These are phyloP conservation scores for Colletotrichum cordylinicola DNA, from an alignment of 2,329 filamentous ascomycete species.

Conservation along the genomic window DNA sequence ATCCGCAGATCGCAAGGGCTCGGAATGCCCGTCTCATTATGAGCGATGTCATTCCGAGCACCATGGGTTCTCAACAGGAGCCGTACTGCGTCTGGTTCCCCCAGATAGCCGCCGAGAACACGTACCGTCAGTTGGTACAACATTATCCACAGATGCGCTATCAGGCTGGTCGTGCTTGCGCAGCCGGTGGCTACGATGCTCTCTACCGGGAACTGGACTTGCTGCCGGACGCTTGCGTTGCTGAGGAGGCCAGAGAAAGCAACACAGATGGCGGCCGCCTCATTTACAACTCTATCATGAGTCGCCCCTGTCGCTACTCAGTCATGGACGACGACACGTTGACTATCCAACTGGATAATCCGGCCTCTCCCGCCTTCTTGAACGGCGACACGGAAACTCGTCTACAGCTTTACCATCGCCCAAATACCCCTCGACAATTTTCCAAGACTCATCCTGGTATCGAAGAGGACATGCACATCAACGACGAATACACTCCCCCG, in stretches of 20 bases:
- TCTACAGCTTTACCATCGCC: not conserved
- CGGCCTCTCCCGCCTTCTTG: conserved; percentile 23
- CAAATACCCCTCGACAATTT: not conserved
- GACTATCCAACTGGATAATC: conserved; percentile 23
- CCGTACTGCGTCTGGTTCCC: conserved; percentile 34
- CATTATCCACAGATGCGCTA: conserved; percentile 40
- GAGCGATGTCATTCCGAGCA: conserved; percentile 33
- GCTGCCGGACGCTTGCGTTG: conserved; percentile 38
- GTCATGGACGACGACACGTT: conserved; percentile 42
- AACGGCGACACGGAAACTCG: conserved; percentile 41
- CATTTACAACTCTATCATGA: conserved; percentile 40
- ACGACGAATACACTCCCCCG: not conserved
- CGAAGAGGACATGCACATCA: not conserved
- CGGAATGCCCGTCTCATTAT: conserved; percentile 28
- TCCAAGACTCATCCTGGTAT: not conserved
- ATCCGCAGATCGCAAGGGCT: not conserved
- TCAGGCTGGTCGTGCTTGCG: conserved; percentile 42
- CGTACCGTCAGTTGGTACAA: conserved; percentile 35
- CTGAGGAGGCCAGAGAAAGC: conserved; percentile 40
- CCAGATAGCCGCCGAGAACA: not conserved
- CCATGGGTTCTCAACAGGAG: conserved; percentile 23
- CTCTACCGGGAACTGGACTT: conserved; percentile 40
- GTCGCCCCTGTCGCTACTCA: conserved; percentile 27
- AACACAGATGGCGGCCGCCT: conserved; percentile 15
- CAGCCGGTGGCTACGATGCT: conserved; percentile 38